Conservation (phyloP, 208 protist species). For the Giardia muris region DNA sequence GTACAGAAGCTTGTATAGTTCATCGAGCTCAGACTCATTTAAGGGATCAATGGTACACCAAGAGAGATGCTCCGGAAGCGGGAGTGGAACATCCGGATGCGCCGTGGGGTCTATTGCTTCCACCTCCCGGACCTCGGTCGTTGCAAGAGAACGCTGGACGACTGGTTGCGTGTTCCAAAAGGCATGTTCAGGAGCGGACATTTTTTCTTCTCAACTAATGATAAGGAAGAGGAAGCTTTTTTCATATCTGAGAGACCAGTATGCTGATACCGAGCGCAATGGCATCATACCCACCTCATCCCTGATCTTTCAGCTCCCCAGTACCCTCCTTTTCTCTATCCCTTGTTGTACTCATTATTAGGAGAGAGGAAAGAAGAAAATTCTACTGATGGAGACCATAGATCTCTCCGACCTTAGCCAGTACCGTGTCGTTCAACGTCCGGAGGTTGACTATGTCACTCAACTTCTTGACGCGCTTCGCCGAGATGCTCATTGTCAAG, state of each 20-base stretch:
- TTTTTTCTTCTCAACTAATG: neutral
- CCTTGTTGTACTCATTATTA: too few species aligned
- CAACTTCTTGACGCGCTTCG: neutral
- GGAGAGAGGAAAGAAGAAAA: too few species aligned
- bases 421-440: neutral
- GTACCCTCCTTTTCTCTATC: too few species aligned
- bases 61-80: neutral
- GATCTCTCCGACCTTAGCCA: neutral
- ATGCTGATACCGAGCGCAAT: too few species aligned
- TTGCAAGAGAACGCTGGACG: neutral
- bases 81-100: neutral
- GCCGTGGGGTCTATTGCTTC: neutral
- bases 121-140: neutral
- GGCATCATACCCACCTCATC: too few species aligned
- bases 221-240: neutral
- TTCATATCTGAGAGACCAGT: too few species aligned
- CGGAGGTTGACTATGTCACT: neutral
- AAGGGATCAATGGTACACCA: neutral
- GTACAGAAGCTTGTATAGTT: neutral
- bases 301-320: too few species aligned
- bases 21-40: neutral
- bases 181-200: neutral
- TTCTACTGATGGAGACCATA: too few species aligned
- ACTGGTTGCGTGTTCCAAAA: slow-evolving; percentile 19
- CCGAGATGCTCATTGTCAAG: neutral